phyloP scores from a whole-genome alignment of 2,329 filamentous ascomycete genomes.

The Aureobasidium sp. region DNA sequence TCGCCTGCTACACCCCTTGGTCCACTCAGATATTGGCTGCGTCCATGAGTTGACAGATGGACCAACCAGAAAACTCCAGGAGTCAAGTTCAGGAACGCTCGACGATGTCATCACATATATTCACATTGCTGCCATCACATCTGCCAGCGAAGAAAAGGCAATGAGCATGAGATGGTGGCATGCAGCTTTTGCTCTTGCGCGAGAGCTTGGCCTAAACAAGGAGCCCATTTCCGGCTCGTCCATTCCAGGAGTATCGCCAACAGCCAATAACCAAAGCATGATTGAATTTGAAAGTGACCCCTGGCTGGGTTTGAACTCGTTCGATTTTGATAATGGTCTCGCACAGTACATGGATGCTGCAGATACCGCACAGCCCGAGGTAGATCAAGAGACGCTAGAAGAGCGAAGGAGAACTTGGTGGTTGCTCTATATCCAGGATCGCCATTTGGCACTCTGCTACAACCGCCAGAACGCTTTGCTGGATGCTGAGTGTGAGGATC shows the following conservation, averaged over 20 bases:
- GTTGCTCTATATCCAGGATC: conserved; percentile 15
- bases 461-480: conserved; percentile 13
- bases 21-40: conserved; percentile 12
- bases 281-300: conserved; percentile 15
- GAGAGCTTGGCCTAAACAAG: conserved; percentile 14
- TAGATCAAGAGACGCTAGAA: conserved; percentile 14
- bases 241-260: conserved; percentile 13
- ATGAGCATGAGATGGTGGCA: conserved; percentile 17
- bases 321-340: conserved; percentile 13
- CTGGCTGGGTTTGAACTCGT: conserved; percentile 13
- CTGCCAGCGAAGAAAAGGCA: conserved; percentile 15
- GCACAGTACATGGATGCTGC: conserved; percentile 15
- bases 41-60: conserved; percentile 11
- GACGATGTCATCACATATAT: conserved; percentile 16
- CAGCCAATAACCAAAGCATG: conserved; percentile 15
- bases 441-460: conserved; percentile 14
- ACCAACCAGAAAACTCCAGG: not conserved
- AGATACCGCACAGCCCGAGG: not conserved
- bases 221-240: conserved; percentile 13
- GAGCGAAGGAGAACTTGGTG: conserved; percentile 13
- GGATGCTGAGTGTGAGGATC: conserved; percentile 14
- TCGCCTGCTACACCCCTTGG: conserved; percentile 8
- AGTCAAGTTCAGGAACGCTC: conserved; percentile 11
- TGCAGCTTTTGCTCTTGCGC: conserved; percentile 12
- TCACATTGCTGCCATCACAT: conserved; percentile 15